phyloP scores from a whole-genome alignment of 805 yeast species.

The Sugiyamaella americana region DNA sequence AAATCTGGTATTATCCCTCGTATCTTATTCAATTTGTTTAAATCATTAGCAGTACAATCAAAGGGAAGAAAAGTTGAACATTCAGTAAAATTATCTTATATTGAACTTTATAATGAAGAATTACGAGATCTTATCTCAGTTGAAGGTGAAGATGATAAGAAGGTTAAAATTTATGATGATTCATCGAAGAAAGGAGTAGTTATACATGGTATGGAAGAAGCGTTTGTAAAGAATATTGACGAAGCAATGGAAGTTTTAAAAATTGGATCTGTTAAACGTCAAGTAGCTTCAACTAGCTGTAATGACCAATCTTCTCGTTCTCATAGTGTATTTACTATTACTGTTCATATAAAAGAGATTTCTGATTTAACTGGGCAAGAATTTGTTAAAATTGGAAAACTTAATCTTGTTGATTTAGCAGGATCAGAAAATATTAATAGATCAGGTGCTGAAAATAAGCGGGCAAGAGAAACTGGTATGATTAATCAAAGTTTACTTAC shows the following conservation, averaged over 20 bases:
- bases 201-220: slow-evolving; percentile 54
- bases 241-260: slow-evolving; percentile 48
- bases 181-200: slow-evolving; percentile 34
- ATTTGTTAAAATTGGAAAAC: slow-evolving; percentile 41
- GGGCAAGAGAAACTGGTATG: slow-evolving; percentile 91
- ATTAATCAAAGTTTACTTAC: slow-evolving; percentile 85
- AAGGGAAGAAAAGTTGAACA: slow-evolving; percentile 18
- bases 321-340: slow-evolving; percentile 66
- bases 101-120: slow-evolving; percentile 86
- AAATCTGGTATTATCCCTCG: slow-evolving; percentile 54
- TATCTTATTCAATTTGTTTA: slow-evolving; percentile 50
- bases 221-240: slow-evolving; percentile 41
- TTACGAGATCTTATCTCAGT: slow-evolving; percentile 56
- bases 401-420: slow-evolving; percentile 87
- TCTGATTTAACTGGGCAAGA: slow-evolving; percentile 45
- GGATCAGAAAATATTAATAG: slow-evolving; percentile 86
- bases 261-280: slow-evolving; percentile 56
- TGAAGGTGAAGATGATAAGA: slow-evolving; percentile 29
- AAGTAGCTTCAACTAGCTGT: slow-evolving; percentile 71
- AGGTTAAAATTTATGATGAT: slow-evolving; percentile 1
- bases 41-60: slow-evolving; percentile 29
- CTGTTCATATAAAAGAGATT: slow-evolving; percentile 34
- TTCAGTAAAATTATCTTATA: slow-evolving; percentile 73
- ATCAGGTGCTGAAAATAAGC: slow-evolving; percentile 79
- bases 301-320: slow-evolving; percentile 75